phyloP scores from a whole-genome alignment of 2,329 filamentous ascomycete species.

The Neonectria magnoliae region DNA sequence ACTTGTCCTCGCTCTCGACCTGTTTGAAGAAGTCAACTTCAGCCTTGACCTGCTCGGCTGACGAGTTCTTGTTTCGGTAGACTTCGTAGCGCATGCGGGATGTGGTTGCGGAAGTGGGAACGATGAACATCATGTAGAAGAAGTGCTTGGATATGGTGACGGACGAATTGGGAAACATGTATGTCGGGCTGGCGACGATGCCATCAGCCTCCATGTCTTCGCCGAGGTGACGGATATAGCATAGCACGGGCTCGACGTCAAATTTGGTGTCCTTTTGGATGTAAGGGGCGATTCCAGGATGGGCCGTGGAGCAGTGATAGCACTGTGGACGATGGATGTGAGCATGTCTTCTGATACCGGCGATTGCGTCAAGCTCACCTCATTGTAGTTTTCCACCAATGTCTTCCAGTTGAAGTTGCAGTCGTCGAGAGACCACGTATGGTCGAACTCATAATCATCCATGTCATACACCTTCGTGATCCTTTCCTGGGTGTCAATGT shows the following conservation, averaged over 20 bases:
- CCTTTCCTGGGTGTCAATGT: conserved; percentile 14
- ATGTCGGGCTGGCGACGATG: conserved; percentile 13
- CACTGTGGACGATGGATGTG: background rate
- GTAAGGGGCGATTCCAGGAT: conserved; percentile 11
- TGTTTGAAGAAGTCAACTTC: conserved; percentile 13
- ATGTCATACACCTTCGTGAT: conserved; percentile 13
- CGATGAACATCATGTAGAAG: conserved; percentile 22
- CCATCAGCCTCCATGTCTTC: conserved; percentile 14
- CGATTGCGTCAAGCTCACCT: background rate
- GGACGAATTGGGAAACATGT: conserved; percentile 20
- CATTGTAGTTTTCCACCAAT: conserved; percentile 22
- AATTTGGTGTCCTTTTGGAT: conserved; percentile 14
- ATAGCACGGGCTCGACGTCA: conserved; percentile 9
- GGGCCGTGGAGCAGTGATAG: conserved; percentile 18
- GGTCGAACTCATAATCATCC: conserved; percentile 15
- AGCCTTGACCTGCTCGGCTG: background rate
- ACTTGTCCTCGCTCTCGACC: conserved; percentile 15
- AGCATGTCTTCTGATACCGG: background rate
- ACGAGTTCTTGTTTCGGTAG: conserved; percentile 13
- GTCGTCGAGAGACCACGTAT: conserved; percentile 18
- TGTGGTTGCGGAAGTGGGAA: conserved; percentile 12
- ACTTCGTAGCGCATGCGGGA: conserved; percentile 18
- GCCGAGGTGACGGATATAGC: conserved; percentile 7
- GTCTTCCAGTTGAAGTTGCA: conserved; percentile 22
- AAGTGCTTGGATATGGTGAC: conserved; percentile 17